phyloP scores from a whole-genome alignment of 768 basidiomycete genomes.

The Baorangia bicolor region DNA sequence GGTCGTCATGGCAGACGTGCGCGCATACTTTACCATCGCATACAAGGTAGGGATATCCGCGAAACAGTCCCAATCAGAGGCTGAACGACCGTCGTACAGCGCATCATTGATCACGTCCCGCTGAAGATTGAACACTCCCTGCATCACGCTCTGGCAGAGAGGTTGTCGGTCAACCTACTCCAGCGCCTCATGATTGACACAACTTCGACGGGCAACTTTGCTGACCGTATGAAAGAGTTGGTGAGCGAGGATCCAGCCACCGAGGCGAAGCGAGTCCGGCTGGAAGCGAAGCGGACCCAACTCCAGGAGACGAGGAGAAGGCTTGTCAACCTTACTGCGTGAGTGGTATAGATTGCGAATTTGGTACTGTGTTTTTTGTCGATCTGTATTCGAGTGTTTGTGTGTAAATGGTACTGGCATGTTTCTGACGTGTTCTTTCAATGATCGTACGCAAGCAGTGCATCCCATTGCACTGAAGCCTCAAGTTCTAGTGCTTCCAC shows the following conservation, averaged over 20 bases:
- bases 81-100: constrained; percentile 32
- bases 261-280: constrained; percentile 34
- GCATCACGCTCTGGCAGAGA: constrained; percentile 38
- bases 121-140: constrained; percentile 47
- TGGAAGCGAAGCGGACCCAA: constrained; percentile 34
- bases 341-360: neutral
- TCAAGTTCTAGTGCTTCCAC: neutral
- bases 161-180: constrained; percentile 38
- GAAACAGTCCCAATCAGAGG: neutral
- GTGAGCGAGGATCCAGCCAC: constrained; percentile 47
- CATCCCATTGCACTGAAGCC: neutral
- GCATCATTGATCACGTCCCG: constrained; percentile 55
- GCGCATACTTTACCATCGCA: constrained; percentile 56
- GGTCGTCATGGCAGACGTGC: constrained; percentile 51
- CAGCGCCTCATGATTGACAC: constrained; percentile 29
- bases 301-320: constrained; percentile 42
- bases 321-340: constrained; percentile 30
- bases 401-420: neutral
- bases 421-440: neutral
- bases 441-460: neutral
- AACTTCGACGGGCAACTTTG: constrained; percentile 8
- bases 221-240: constrained; percentile 38
- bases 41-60: constrained; percentile 42
- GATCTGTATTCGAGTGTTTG: neutral
- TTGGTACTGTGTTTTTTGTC: neutral